Evolutionary conservation across 2,329 filamentous ascomycete genomes (phyloP).

Genomic region (Venturiaceae sp.): DNA sequence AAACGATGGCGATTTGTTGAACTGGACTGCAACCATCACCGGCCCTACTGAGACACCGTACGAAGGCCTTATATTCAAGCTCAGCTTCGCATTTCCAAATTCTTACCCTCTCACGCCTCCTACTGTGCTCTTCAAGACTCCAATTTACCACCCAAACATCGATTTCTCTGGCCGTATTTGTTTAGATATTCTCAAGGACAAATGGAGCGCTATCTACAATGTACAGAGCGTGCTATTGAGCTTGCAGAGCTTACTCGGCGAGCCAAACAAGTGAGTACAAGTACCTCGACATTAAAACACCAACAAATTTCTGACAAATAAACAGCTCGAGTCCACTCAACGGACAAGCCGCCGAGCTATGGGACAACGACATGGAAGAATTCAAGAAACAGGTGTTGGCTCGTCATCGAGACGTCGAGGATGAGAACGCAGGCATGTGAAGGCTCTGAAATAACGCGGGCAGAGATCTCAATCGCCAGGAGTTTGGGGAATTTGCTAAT

Average conservation of each 20-base stretch:
- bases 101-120: constrained; percentile 92
- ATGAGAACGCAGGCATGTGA: constrained; percentile 20
- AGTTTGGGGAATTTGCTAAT: not conserved
- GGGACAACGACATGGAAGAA: constrained; percentile 79
- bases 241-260: constrained; percentile 86
- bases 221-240: constrained; percentile 88
- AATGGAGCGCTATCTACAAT: constrained; percentile 98
- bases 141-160: constrained; percentile 98
- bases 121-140: constrained; percentile 92
- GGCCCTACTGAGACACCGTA: constrained; percentile 91
- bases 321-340: constrained; percentile 83
- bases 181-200: constrained; percentile 96
- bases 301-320: not conserved
- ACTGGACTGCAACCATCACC: constrained; percentile 89
- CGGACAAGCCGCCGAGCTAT: constrained; percentile 89
- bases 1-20: constrained; percentile 79
- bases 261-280: constrained; percentile 85
- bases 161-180: constrained; percentile 97
- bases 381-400: constrained; percentile 70
- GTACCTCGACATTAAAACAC: not conserved
- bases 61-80: constrained; percentile 78
- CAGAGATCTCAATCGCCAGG: not conserved
- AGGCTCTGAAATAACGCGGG: not conserved
- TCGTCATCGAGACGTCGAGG: constrained; percentile 48
- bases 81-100: constrained; percentile 78